Base-by-base conservation (phyloP, 148 eudicot species). In the Arctostaphylos glauca region DNA sequence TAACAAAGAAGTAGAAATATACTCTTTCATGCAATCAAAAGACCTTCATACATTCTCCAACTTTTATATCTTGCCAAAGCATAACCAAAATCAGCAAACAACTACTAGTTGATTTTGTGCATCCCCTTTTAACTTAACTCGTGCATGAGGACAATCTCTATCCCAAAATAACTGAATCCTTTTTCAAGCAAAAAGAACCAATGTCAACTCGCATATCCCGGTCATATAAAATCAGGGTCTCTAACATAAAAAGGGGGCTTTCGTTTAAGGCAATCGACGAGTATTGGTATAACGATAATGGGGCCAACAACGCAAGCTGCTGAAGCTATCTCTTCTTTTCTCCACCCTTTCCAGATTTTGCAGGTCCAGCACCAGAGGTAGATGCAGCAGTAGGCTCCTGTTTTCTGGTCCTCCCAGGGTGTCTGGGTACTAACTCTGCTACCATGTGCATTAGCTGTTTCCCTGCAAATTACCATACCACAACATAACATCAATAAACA, bases 401-500 rank as follows among this genome's bases (percentile, higher is more conserved):
- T 87, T 92, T 94, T 87, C 90, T 94, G 64, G 87, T 80, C 87
- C 98, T 91, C 77, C 93, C 94, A n/a, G 86, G 87, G 81, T 94
- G 98, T 75, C 90, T 87, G 4, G 93, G 95, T 55, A 94, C 98
- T 87, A 94, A 70, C 84, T 94, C 94, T 21, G 98, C 95, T 59
- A 94, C 80, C 9, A 84, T 78, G 71, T 88, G 67, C 93, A 91
- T 91, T 80, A 92, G 84, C 76, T 87, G 91, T 83, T 92, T 91
- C 74, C 88, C 90, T 85, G 84, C 77, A 84, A 81, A 21, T 25
- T 73, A 77, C 53, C 53, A 50, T 50, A 9, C 67, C 67, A n/a
- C 23, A 21, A 3, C 14, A 4, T 2, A 7, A 48, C 64, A 46
- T 8, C 31, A 47, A 53, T 56, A 77, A 5, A 53, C 80, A 12